These are phyloP conservation scores for Calamus simplicifolius DNA, from an alignment of 176 grass and related monocot genomes.

Conservation along the genomic window DNA sequence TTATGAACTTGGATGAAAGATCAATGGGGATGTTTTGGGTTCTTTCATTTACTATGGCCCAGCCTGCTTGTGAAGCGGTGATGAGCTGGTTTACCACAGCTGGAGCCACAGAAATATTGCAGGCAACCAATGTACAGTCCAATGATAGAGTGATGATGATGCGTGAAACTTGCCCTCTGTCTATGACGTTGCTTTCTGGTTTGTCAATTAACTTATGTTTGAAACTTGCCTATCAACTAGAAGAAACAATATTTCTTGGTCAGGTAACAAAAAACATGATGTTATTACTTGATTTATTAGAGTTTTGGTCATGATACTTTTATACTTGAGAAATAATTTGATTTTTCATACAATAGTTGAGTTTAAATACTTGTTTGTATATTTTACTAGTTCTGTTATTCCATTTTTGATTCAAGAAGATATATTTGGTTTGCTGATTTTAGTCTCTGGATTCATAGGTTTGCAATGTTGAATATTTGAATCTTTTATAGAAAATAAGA, in stretches of 20 bases:
- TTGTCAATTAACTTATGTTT: constrained; percentile 93
- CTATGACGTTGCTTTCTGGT: constrained; percentile 90
- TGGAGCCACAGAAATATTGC: constrained; percentile 67
- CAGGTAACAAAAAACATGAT: constrained; percentile 44
- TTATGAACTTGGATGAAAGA: constrained; percentile 83
- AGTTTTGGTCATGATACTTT: no score
- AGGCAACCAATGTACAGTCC: constrained; percentile 70
- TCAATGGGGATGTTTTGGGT: constrained; percentile 99
- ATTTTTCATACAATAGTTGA: no score
- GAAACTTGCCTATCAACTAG: constrained; percentile 92
- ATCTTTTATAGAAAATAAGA: no score
- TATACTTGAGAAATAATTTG: no score
- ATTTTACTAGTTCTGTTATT: no score
- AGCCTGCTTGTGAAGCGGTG: constrained; percentile 82
- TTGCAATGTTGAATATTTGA: no score
- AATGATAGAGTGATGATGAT: constrained; percentile 76
- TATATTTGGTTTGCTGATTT: no score
- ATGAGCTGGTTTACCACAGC: constrained; percentile 94
- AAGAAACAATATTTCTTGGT: constrained; percentile 97
- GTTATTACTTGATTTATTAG: not conserved
- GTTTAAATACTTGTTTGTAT: no score
- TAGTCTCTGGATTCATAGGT: no score
- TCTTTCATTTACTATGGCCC: constrained; percentile 95
- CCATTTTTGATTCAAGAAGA: no score
- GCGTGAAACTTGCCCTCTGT: constrained; percentile 86